Evolutionary conservation across 805 yeast genomes (phyloP).

Genomic region (Monosporozyma solicola): DNA sequence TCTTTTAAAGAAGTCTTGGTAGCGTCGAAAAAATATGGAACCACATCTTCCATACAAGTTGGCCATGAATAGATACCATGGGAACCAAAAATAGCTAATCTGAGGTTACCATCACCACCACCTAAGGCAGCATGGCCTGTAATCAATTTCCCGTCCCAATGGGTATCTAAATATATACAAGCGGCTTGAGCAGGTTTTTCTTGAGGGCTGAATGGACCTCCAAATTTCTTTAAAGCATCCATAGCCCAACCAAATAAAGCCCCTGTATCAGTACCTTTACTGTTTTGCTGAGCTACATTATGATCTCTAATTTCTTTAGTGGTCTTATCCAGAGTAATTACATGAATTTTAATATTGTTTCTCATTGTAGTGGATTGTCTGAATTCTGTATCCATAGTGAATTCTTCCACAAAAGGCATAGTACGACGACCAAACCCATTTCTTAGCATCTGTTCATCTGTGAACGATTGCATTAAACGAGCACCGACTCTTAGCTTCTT

Average conservation of each 20-base stretch:
- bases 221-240: slow-evolving; percentile 54
- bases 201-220: slow-evolving; percentile 42
- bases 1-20: slow-evolving; percentile 51
- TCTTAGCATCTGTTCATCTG: slow-evolving; percentile 79
- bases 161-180: slow-evolving; percentile 73
- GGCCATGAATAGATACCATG: slow-evolving; percentile 94
- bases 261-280: slow-evolving; percentile 61
- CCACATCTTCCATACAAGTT: slow-evolving; percentile 60
- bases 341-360: slow-evolving; percentile 67
- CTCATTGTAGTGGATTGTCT: slow-evolving; percentile 33
- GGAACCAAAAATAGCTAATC: slow-evolving; percentile 86
- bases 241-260: slow-evolving; percentile 70
- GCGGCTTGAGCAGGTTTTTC: slow-evolving; percentile 67
- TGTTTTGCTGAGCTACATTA: slow-evolving; percentile 80
- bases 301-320: slow-evolving; percentile 66
- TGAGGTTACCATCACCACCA: slow-evolving; percentile 64
- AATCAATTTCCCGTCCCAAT: slow-evolving; percentile 61
- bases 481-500: slow-evolving; percentile 72
- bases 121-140: slow-evolving; percentile 91
- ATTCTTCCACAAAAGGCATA: slow-evolving; percentile 67
- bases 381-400: slow-evolving; percentile 44
- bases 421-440: slow-evolving; percentile 72
- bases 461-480: slow-evolving; percentile 82
- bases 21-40: slow-evolving; percentile 61
- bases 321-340: slow-evolving; percentile 57